A percentile compares a stretch with the other conserved stretches of the same genome.
These are phyloP conservation scores for Neonectria neomacrospora DNA, from an alignment of 2,329 filamentous ascomycete species.

Conservation along the genomic window DNA sequence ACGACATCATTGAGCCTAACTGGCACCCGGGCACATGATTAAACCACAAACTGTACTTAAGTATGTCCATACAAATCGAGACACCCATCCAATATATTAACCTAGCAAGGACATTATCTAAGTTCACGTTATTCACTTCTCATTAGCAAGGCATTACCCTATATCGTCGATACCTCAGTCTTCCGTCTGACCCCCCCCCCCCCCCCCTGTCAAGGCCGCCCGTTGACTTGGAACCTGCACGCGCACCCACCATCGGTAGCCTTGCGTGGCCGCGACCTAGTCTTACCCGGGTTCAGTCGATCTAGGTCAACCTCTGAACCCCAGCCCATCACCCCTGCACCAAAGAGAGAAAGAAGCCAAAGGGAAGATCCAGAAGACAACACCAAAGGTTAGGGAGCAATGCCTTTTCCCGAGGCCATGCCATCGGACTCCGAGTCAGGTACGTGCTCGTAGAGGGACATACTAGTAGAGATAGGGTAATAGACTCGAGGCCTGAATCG, in stretches of 20 bases:
- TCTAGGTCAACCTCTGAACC: slow-evolving; percentile 11
- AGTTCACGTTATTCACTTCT: not conserved
- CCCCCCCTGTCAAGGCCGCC: not conserved
- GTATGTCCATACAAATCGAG: too few relatives aligned
- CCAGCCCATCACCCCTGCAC: slow-evolving; percentile 12
- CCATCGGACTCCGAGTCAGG: not conserved
- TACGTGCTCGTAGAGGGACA: not conserved
- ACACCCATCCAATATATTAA: too few relatives aligned
- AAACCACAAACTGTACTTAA: not conserved
- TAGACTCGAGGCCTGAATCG: not conserved
- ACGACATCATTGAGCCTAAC: not conserved
- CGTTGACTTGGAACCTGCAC: not conserved
- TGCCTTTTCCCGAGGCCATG: slow-evolving; percentile 12
- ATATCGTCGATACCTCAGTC: slow-evolving; percentile 1
- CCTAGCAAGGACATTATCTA: not conserved
- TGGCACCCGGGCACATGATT: not conserved
- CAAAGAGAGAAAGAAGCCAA: slow-evolving; percentile 9
- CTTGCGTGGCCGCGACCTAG: slow-evolving; percentile 19
- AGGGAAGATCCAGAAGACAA: slow-evolving; percentile 6
- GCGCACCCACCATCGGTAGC: slow-evolving; percentile 8
- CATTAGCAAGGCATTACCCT: not conserved
- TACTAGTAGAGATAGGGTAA: too few relatives aligned
- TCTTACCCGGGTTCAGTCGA: slow-evolving; percentile 14
- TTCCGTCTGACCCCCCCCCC: not conserved
- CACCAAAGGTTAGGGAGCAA: slow-evolving; percentile 7